Evolutionary conservation across 192 early-diverging fungal species (phyloP).

Genomic region (Linnemannia hyalina): DNA sequence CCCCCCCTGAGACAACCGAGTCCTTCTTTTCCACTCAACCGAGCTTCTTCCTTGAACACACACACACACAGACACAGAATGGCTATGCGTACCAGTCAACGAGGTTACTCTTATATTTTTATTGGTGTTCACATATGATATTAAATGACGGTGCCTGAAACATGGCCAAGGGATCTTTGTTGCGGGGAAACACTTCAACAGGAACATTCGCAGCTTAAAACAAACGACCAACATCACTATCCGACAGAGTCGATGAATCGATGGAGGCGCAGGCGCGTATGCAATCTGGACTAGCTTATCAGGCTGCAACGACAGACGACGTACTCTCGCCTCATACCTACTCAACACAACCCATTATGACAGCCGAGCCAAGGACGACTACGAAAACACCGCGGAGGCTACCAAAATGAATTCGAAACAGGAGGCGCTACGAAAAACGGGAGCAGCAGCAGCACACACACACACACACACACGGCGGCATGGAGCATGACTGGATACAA

Average conservation of each 20-base stretch:
- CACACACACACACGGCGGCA: no score
- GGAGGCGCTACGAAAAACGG: background rate
- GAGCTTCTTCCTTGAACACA: background rate
- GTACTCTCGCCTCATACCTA: background rate
- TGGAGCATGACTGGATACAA: no score
- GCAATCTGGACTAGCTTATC: background rate
- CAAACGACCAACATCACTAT: background rate
- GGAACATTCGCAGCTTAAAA: background rate
- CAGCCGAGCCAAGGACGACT: background rate
- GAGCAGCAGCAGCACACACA: no score
- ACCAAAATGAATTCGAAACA: background rate
- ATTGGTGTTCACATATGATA: background rate
- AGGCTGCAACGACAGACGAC: background rate
- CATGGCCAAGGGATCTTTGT: background rate
- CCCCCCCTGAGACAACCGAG: no score
- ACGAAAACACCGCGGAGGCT: background rate
- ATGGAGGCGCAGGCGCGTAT: background rate
- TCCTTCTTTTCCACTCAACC: background rate
- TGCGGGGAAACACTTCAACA: background rate
- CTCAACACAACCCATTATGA: background rate
- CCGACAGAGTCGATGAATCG: no score
- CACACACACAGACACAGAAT: background rate
- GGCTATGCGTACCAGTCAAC: background rate
- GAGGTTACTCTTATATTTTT: background rate
- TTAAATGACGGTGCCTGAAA: slow-evolving; percentile 4